These are phyloP conservation scores for Vickermania ingenoplastis DNA, from an alignment of 208 protist genomes.

Conservation along the genomic window DNA sequence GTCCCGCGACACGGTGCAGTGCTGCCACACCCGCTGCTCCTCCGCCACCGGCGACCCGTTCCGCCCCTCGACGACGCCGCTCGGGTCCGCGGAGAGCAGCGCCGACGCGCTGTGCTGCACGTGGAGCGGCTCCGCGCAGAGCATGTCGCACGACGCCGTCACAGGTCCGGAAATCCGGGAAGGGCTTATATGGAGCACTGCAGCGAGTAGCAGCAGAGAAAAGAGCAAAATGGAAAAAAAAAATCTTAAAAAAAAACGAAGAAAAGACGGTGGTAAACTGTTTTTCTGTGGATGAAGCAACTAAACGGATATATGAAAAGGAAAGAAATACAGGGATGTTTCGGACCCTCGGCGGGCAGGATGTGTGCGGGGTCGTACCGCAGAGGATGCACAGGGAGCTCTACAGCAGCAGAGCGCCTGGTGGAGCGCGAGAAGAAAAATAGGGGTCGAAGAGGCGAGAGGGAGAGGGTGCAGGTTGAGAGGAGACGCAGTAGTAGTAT, in stretches of 20 bases:
- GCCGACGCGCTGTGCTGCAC: neutral
- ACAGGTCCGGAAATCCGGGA: neutral
- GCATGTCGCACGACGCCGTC: neutral
- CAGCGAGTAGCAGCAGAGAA: neutral
- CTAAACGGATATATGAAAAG: neutral
- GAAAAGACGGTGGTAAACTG: too few species aligned
- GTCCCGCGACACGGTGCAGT: too few species aligned
- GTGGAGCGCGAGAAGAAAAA: too few species aligned
- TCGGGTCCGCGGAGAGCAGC: neutral
- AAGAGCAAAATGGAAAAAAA: too few species aligned
- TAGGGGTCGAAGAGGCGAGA: too few species aligned
- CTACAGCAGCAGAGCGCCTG: too few species aligned
- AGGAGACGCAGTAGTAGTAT: too few species aligned
- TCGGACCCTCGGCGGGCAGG: too few species aligned
- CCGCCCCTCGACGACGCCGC: neutral
- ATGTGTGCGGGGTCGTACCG: too few species aligned
- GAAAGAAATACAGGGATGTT: neutral
- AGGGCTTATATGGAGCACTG: neutral
- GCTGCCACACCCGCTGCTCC: slow-evolving; percentile 13
- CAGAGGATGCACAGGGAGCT: too few species aligned
- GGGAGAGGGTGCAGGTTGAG: too few species aligned
- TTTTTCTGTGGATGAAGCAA: neutral
- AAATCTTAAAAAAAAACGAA: too few species aligned
- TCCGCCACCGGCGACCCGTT: slow-evolving; percentile 4
- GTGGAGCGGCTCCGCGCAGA: neutral